Base-by-base conservation (phyloP, 495 filamentous ascomycete genomes). In the Aspergillus cavernicola region DNA sequence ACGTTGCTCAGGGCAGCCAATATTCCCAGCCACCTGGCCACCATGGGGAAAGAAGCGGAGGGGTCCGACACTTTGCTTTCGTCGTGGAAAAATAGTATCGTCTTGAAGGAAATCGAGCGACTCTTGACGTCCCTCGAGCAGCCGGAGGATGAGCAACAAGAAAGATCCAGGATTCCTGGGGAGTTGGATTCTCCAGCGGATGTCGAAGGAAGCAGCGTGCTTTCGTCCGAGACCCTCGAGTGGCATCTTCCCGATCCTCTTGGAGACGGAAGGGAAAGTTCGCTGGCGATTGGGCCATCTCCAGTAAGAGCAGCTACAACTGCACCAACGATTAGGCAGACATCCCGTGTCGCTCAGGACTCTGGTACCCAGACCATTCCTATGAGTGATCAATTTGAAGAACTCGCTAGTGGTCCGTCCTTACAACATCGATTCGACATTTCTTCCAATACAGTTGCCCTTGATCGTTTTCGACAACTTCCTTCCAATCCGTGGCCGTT, bases 71-170 rank as follows among this genome's bases (percentile, higher is more conserved):
- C 71, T 0, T 48, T 84, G 43, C 66, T 82, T 18, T 73, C 73
- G 13, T 74, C 70, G 31, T 85, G 80, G 74, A 75, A 80, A 45
- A 79, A 75, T 43, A 82, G 80, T 46, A 64, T 71, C 16, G 71
- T 80, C 1, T 67, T 80, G 38, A 68, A 66, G 51, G 68, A 80
- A 23, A 77, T 85, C 31, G 81, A 82, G 57, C 66, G 66, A 12
- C 63, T 83, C 26, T 61, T 84, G 9, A 70, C 75, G 6, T 65
- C 69, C 6, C 58, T 74, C n/a, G 68, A 72, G n/a, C 66, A 70
- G 28, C 74, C 70, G 0, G 68, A 72, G 18, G 71, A 72, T 40
- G 66, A 73, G 11, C 59, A 68, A n/a, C n/a, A n/a, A 10, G 65
- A 65, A 32, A 61, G 41, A 15, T 31, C 54, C 31, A 31, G 5